A percentile compares a stretch with the other conserved stretches of the same genome.
Conservation (phyloP, 495 filamentous ascomycete species). For the Cryomyces minteri region DNA sequence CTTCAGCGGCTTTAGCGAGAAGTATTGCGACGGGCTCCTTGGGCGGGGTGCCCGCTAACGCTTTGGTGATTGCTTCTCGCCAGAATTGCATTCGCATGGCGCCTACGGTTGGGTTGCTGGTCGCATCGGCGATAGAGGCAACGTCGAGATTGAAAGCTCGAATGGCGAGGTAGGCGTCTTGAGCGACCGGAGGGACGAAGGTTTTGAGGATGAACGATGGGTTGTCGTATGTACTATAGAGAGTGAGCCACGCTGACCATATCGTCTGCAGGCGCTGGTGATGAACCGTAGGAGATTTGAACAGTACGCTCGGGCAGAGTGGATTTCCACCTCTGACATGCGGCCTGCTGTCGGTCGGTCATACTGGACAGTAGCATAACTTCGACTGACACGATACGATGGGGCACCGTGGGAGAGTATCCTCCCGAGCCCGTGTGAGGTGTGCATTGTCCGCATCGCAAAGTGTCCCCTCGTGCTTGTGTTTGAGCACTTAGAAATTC, state of each 20-base stretch:
- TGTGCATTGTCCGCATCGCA: too few species aligned
- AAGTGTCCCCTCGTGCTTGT: too few species aligned
- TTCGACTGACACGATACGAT: too few species aligned
- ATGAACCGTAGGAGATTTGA: constrained; percentile 1
- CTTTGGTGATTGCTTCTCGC: constrained; percentile 61
- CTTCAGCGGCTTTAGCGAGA: constrained; percentile 46
- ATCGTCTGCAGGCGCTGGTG: not conserved
- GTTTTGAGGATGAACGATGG: constrained; percentile 72
- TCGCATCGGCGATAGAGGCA: constrained; percentile 70
- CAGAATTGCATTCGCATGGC: constrained; percentile 88
- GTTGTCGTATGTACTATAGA: constrained; percentile 38
- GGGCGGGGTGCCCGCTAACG: constrained; percentile 54
- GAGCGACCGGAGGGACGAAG: constrained; percentile 54
- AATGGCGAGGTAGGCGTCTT: constrained; percentile 73
- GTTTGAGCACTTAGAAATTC: too few species aligned
- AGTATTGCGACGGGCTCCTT: constrained; percentile 85
- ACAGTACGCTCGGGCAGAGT: not conserved
- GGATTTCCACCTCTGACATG: constrained; percentile 4
- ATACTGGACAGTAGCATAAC: too few species aligned
- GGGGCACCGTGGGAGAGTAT: too few species aligned
- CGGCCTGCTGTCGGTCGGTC: constrained; percentile 3
- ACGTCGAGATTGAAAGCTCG: constrained; percentile 87
- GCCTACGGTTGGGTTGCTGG: constrained; percentile 63
- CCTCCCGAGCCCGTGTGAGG: too few species aligned
- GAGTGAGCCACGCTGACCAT: too few species aligned